These are phyloP conservation scores for Dipodascus geniculatus DNA, from an alignment of 805 yeast genomes.

Conservation along the genomic window DNA sequence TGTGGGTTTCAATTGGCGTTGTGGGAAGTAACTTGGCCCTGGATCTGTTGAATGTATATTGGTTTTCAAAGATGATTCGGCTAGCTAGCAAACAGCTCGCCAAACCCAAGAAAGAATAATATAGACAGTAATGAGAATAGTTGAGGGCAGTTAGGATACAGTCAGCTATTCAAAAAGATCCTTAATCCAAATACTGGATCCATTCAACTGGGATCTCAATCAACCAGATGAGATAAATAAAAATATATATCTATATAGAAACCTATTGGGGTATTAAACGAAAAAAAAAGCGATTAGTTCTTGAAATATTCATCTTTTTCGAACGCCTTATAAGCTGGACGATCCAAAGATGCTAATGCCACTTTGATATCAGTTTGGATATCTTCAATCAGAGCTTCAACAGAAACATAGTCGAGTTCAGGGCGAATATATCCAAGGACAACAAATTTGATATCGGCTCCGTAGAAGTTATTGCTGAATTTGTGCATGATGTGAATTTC, in stretches of 20 bases:
- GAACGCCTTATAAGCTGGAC: slow-evolving; percentile 31
- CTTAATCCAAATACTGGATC: no score
- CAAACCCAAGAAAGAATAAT: no score
- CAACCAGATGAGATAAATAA: no score
- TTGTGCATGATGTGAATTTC: slow-evolving; percentile 78
- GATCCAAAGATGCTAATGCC: slow-evolving; percentile 40
- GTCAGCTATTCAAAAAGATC: no score
- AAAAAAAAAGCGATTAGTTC: slow-evolving; percentile 71
- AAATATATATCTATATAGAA: no score
- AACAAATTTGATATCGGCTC: slow-evolving; percentile 56
- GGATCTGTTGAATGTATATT: slow-evolving; percentile 57
- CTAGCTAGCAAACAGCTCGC: slow-evolving; percentile 46
- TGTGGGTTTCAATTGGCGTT: slow-evolving; percentile 36
- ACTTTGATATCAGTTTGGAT: slow-evolving; percentile 68
- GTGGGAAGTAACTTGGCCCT: slow-evolving; percentile 50
- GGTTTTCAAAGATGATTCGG: slow-evolving; percentile 82
- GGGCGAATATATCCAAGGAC: slow-evolving; percentile 88
- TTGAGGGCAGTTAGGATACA: no score
- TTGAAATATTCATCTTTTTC: slow-evolving; percentile 18
- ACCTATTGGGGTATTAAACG: no score
- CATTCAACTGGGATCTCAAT: no score
- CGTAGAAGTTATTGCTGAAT: slow-evolving; percentile 63
- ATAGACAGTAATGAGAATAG: no score
- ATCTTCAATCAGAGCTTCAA: slow-evolving; percentile 76
- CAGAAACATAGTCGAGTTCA: slow-evolving; percentile 72